These are phyloP conservation scores for Elsinoe australis DNA, from an alignment of 2,329 filamentous ascomycete species.

Conservation along the genomic window DNA sequence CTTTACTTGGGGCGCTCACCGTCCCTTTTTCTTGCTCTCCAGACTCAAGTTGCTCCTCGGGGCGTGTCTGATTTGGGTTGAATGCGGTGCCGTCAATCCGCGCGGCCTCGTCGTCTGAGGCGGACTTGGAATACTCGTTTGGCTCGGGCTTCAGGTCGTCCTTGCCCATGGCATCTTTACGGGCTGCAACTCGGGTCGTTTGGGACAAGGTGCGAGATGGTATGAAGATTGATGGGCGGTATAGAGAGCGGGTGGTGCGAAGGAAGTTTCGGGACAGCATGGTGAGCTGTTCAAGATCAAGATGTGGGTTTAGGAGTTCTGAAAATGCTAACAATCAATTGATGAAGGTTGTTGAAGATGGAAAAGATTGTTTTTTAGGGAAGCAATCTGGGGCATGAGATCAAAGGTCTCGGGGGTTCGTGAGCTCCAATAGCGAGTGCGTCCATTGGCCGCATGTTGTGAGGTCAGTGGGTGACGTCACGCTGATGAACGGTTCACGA, in stretches of 20 bases:
- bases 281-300: background rate
- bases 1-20: slow-evolving; percentile 15
- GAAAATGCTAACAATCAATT: no score
- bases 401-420: no score
- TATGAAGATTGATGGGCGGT: background rate
- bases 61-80: slow-evolving; percentile 58
- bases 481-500: background rate
- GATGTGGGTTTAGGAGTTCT: background rate
- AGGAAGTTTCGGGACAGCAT: background rate
- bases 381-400: no score
- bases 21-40: slow-evolving; percentile 31
- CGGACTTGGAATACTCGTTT: slow-evolving; percentile 62
- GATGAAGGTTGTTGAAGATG: no score
- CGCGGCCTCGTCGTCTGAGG: slow-evolving; percentile 52
- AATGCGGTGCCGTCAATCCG: slow-evolving; percentile 57
- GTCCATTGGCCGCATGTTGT: background rate
- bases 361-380: no score
- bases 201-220: slow-evolving; percentile 16
- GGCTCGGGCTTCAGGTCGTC: slow-evolving; percentile 57
- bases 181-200: slow-evolving; percentile 26
- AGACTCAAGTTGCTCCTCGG: slow-evolving; percentile 49
- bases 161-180: slow-evolving; percentile 41
- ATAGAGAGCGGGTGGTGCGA: background rate
- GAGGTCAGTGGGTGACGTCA: slow-evolving; percentile 7
- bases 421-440: no score